Conservation (phyloP, 2,329 filamentous ascomycete genomes). For the Endothia cerciana region DNA sequence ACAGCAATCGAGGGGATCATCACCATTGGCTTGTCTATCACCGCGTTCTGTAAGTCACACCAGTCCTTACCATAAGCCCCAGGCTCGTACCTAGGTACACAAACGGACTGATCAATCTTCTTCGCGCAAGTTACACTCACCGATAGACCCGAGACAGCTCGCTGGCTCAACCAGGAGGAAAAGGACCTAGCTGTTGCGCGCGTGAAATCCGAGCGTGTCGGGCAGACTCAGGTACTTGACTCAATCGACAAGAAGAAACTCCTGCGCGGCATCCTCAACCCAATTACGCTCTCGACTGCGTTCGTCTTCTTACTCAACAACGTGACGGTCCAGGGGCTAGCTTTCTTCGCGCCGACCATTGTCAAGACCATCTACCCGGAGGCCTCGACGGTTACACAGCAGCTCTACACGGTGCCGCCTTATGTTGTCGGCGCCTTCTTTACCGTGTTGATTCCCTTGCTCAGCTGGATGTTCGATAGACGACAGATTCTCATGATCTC, state of each 20-base stretch:
- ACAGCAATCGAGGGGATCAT: conserved; percentile 65
- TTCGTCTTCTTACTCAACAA: conserved; percentile 68
- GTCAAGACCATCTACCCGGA: conserved; percentile 68
- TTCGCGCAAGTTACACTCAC: conserved; percentile 56
- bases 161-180: conserved; percentile 68
- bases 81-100: neutral
- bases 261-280: conserved; percentile 64
- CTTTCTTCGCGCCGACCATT: conserved; percentile 72
- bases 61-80: neutral
- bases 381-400: conserved; percentile 61
- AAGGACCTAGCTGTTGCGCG: conserved; percentile 68
- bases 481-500: conserved; percentile 65
- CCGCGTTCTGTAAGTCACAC: conserved; percentile 52
- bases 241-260: conserved; percentile 63
- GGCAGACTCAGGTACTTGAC: conserved; percentile 65
- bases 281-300: conserved; percentile 59
- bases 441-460: conserved; percentile 62
- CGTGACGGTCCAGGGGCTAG: conserved; percentile 72
- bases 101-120: neutral
- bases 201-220: conserved; percentile 70
- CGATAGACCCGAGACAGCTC: conserved; percentile 69
- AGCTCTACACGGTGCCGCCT: conserved; percentile 72
- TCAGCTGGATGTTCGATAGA: conserved; percentile 63
- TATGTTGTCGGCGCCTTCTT: conserved; percentile 72
- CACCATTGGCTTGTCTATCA: conserved; percentile 53